Evolutionary conservation across 768 basidiomycete species (phyloP), one percentile per base, ranked within the genome.

Genomic region (Boletus pseudo-olivaceus): DNA sequence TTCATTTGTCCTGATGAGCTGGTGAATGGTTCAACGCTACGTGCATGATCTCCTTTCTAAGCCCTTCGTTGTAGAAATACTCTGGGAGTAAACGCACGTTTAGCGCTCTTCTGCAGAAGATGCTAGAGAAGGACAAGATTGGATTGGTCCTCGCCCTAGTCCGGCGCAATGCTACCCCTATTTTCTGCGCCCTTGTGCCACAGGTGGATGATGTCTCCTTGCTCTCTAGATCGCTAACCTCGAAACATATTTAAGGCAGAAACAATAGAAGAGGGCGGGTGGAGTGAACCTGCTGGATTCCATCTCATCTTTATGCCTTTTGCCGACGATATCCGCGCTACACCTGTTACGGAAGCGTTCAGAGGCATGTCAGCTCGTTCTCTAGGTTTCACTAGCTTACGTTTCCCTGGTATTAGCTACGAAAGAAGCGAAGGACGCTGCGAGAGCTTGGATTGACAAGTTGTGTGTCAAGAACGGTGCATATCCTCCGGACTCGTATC

Each of bases 221-320:
- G 17, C 54, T 27, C 8, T 49, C 9, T 27, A 43, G 26, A 12
- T 29, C 9, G 12, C 40, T 54, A 3, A 60, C 39, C 9, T 47
- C 1, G 8, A 27, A 47, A 56, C 8, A 17, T 30, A 20, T 42
- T 53, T 15, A 58, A 94, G 85, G 85, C 80, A 53, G 93, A 97
- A 67, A 80, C 79, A 44, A 60, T 73, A 33, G 84, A 87, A 62
- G 82, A 85, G 32, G 80, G 78, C 10, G 91, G 90, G 7, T 88
- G 84, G 77, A 84, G 82, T 48, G 85, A 89, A 39, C 92, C 97
- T 33, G 84, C 90, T 2, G 97, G 97, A 6, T 89, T 98, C 63
- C 94, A 98, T 69, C 76, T 98, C 47, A 87, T 98, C 54, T 88
- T 88, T 15, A 69, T 98, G n/a, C 95, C 96, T 1, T 99, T 90